Conservation (phyloP, 2,329 filamentous ascomycete species). For the Fusarium austroafricanum region DNA sequence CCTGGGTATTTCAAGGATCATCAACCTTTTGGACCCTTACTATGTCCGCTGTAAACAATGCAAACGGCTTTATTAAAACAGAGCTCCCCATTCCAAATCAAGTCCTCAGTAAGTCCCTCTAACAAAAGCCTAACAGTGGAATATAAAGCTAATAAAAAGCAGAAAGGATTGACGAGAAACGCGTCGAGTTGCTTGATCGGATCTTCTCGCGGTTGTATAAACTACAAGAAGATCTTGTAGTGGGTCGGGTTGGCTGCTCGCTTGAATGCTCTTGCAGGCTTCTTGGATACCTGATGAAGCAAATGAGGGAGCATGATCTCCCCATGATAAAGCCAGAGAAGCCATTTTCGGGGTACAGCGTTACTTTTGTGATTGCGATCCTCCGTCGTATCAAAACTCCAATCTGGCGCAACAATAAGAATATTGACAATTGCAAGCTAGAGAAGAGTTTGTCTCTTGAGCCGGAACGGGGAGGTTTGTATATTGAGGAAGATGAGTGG, state of each 20-base stretch:
- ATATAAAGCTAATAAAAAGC: background rate
- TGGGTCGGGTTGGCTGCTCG: background rate
- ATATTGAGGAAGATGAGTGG: background rate
- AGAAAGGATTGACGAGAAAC: background rate
- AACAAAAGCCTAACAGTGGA: background rate
- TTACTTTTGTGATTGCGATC: background rate
- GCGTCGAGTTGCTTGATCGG: background rate
- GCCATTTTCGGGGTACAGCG: background rate
- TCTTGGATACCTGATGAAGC: background rate
- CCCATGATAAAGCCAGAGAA: background rate
- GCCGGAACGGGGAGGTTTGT: background rate
- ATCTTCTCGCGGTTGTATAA: background rate
- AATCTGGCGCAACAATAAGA: background rate
- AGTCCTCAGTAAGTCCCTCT: background rate
- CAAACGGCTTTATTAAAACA: background rate
- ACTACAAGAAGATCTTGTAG: background rate
- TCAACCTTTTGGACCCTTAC: background rate
- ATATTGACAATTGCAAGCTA: background rate
- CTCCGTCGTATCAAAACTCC: background rate
- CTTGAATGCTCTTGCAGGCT: background rate
- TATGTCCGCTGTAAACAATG: no score
- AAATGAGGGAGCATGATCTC: background rate
- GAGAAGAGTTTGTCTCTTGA: background rate
- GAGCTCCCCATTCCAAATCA: background rate
- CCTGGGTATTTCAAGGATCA: background rate